Base-by-base conservation (phyloP, 1,284 basidiomycete genomes). In the Mycena citricolor region DNA sequence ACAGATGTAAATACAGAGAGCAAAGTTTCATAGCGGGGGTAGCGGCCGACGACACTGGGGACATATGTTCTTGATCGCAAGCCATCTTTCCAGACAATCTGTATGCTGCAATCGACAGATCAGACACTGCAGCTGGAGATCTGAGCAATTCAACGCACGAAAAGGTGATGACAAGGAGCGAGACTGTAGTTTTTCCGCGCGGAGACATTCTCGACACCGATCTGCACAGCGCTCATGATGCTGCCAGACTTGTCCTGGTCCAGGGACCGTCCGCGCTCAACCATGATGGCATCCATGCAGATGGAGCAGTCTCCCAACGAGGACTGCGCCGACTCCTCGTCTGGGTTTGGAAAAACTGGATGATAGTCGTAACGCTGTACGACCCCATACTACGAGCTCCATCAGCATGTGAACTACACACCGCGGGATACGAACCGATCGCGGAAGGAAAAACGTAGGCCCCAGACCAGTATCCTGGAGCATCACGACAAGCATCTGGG, bases 41-140 rank as follows among this genome's bases (percentile, higher is more conserved):
- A 92, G 63, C 3, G 83, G 82, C 47, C 89, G 70, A 51, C 90
- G 83, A 63, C 89, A 92, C 54, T 90, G 83, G 13, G 90, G 90
- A 60, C 90, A 93, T 35, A 92, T 90, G 52, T 88, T 91, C 86
- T 94, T 94, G 66, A 94, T 89, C 30, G 86, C 85, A 54, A 94
- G 76, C 91, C 91, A 94, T 80, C 89, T 61, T 61, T 90, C 86
- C 22, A 94, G 69, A 68, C 91, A 94, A 26, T 83, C 83, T 0
- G 89, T 92, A 59, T 93, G 90, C 86, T 87, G n/a, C n/a, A 22
- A 20, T 11, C 4, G 7, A 21, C 34, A 30, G 34, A 19, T 38
- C 48, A 32, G 12, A 35, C 42, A 44, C n/a, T 38, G 13, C n/a
- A n/a, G n/a, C 8, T 12, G 8, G 2, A 32, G 13, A 31, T 13